Base-by-base conservation (phyloP, 1,284 basidiomycete species). In the Rhodotorula sp. region DNA sequence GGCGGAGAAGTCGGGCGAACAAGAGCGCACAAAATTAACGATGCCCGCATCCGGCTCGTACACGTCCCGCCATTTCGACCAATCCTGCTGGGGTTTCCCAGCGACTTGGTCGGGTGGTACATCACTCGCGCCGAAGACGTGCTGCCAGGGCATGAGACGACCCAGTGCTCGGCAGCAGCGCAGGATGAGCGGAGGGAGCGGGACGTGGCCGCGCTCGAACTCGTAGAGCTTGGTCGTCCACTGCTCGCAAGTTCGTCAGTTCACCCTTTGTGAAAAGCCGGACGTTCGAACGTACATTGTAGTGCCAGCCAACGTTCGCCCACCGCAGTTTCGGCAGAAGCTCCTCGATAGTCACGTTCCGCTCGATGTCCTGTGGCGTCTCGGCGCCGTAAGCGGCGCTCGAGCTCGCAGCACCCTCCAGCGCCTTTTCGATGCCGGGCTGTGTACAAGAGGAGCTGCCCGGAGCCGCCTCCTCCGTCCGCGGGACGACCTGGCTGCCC, bases 211-310 rank as follows among this genome's bases (percentile, higher is more conserved):
- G 74, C 84, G 87, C 0, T 86, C 85, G 74, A 95, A 93, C 78
- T 95, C 91, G 78, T 97, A 97, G 69, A 90, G 88, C 78, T 96
- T 97, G 42, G 88, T 90, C 1, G 91, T 90, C 93, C 93, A 96
- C 82, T 96, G 88, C 4, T 1, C 5, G 23, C 5, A 34, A 12
- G 10, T 44, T 3, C 21, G 23, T 50, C 5, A n/a, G 46, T 0
- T 56, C 16, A 44, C 2, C 14, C 23, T 5, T 13, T 4, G 17
- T 25, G 42, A 25, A 14, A 13, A 27, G 7, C 52, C 4, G 42
- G 16, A 56, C 10, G 17, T 4, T 46, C 44, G 54, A 12, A 16
- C 82, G 61, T 58, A 84, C 83, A 72, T 84, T 81, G 80, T 97
- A 97, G 65, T 87, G 90, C 88, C 90, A 91, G 9, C 93, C 93